phyloP scores from a whole-genome alignment of 2,329 filamentous ascomycete genomes.

The Apiospora saccharicola region DNA sequence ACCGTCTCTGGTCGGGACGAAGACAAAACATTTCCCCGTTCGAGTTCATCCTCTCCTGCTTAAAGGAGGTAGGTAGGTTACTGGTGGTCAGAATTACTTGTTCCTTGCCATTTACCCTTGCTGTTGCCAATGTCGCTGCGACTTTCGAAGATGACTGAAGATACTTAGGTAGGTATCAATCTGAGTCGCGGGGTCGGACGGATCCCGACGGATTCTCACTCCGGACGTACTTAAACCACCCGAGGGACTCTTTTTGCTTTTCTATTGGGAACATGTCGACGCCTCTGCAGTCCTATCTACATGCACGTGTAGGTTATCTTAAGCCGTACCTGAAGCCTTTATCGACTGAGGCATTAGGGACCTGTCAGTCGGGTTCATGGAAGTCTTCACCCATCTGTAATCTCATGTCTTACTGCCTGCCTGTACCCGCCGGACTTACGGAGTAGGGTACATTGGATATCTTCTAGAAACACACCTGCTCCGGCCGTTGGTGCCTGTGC shows the following conservation, averaged over 20 bases:
- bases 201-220: not conserved
- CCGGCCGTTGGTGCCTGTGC: not conserved
- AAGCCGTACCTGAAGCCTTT: not conserved
- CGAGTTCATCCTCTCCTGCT: not conserved
- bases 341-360: not conserved
- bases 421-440: not conserved
- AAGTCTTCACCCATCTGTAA: not conserved
- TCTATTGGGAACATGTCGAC: not conserved
- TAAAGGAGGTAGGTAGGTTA: not conserved
- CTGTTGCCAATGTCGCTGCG: not conserved
- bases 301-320: not conserved
- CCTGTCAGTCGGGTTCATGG: not conserved
- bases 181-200: not conserved
- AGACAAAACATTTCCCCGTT: not conserved
- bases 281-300: not conserved
- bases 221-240: not conserved
- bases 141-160: constrained; percentile 5
- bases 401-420: not conserved
- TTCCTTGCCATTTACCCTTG: not conserved
- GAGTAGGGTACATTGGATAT: not conserved
- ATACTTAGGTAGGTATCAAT: not conserved
- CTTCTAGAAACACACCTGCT: not conserved
- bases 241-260: not conserved
- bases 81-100: not conserved
- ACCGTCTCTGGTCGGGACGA: not conserved